Conservation (phyloP, 2,329 filamentous ascomycete species). For the Penicillium sp. region DNA sequence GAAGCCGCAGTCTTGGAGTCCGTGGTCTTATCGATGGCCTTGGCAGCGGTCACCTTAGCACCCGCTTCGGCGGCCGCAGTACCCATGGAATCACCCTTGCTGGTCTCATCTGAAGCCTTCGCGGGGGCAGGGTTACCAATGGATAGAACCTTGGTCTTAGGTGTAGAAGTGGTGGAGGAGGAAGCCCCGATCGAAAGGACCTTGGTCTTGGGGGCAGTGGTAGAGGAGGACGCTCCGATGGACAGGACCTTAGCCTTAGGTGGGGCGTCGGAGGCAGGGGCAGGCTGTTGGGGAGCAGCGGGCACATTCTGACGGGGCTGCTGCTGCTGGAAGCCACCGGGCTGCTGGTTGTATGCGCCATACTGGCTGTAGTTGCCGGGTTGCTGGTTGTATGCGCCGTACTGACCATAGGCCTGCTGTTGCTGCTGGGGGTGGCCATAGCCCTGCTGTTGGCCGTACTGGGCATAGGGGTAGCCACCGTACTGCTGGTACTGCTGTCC, state of each 20-base stretch:
- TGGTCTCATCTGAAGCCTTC: conserved; percentile 51
- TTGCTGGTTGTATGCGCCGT: conserved; percentile 43
- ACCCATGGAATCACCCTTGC: conserved; percentile 47
- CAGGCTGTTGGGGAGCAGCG: conserved; percentile 41
- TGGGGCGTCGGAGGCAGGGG: conserved; percentile 44
- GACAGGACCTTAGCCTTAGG: conserved; percentile 61
- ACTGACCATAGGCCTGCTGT: conserved; percentile 41
- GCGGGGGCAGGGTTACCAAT: conserved; percentile 57
- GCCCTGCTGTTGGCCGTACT: conserved; percentile 38
- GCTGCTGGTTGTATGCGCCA: conserved; percentile 46
- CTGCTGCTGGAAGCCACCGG: conserved; percentile 62
- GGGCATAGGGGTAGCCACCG: conserved; percentile 39
- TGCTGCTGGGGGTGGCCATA: conserved; percentile 40
- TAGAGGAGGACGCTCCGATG: conserved; percentile 51
- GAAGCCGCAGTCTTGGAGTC: conserved; percentile 49
- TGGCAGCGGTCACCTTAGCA: conserved; percentile 78
- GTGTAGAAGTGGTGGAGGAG: conserved; percentile 37
- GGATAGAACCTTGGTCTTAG: conserved; percentile 73
- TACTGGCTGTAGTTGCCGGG: conserved; percentile 61
- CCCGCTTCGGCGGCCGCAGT: conserved; percentile 61
- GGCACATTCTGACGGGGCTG: conserved; percentile 47
- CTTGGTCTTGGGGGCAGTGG: conserved; percentile 61
- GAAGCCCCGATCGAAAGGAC: conserved; percentile 71
- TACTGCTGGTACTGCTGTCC: conserved; percentile 66
- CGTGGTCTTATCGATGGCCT: conserved; percentile 77